These are phyloP conservation scores for Salix exigua DNA, from an alignment of 345 rosid species.

Conservation along the genomic window DNA sequence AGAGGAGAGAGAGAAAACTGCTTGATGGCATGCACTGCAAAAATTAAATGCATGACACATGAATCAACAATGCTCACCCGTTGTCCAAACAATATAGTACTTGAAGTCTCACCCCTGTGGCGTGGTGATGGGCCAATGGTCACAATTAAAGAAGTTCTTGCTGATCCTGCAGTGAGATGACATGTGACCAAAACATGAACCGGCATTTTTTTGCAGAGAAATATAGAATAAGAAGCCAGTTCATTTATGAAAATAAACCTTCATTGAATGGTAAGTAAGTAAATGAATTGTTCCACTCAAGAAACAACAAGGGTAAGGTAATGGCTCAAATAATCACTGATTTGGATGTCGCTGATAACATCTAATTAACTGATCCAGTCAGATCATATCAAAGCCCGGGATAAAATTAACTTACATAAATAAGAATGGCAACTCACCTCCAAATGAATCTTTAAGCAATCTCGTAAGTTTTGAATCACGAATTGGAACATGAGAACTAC, in stretches of 20 bases:
- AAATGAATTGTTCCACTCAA: neutral
- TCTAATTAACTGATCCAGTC: neutral
- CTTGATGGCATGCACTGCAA: neutral
- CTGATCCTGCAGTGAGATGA: constrained; percentile 29
- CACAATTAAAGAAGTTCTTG: constrained; percentile 32
- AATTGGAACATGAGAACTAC: constrained; percentile 32
- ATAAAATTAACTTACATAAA: constrained; percentile 1
- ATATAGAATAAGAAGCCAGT: neutral
- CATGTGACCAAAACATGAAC: constrained; percentile 5
- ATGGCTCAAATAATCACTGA: neutral
- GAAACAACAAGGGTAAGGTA: neutral
- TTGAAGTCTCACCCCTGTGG: constrained; percentile 34
- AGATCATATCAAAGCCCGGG: constrained; percentile 11
- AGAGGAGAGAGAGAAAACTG: neutral
- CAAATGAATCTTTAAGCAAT: constrained; percentile 35
- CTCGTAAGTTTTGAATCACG: constrained; percentile 37
- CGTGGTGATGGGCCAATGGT: constrained; percentile 38
- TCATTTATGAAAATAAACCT: constrained; percentile 2
- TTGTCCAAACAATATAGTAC: constrained; percentile 38
- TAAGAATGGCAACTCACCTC: constrained; percentile 31
- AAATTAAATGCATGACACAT: neutral
- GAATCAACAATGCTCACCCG: constrained; percentile 18
- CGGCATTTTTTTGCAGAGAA: neutral
- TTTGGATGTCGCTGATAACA: neutral
- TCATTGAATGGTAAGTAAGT: neutral